Percentiles rank a stretch among this genome's conserved stretches.
phyloP scores from a whole-genome alignment of 2,329 filamentous ascomycete genomes.

The Botrytis aclada region DNA sequence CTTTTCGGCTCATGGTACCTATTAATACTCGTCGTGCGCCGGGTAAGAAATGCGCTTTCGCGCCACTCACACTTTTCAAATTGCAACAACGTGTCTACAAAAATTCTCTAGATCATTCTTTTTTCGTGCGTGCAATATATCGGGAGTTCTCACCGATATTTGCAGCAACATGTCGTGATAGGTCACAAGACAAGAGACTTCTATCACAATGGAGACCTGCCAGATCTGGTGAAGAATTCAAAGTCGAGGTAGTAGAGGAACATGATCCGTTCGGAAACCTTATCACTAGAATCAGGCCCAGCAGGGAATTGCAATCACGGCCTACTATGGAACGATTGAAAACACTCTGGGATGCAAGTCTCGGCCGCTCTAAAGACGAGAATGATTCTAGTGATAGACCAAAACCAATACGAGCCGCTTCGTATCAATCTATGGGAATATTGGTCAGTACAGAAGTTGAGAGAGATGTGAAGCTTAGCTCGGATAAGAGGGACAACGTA shows the following conservation, averaged over 20 bases:
- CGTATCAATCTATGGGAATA: constrained; percentile 14
- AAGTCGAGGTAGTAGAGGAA: constrained; percentile 11
- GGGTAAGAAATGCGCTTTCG: constrained; percentile 54
- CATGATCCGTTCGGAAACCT: constrained; percentile 14
- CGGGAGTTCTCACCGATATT: constrained; percentile 56
- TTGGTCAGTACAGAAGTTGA: constrained; percentile 16
- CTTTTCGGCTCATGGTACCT: constrained; percentile 60
- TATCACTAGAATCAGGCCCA: constrained; percentile 6
- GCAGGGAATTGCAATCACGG: background rate
- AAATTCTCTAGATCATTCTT: constrained; percentile 52
- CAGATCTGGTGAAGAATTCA: background rate
- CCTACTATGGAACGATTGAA: constrained; percentile 10
- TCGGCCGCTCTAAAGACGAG: background rate
- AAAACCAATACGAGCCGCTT: background rate
- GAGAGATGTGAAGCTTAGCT: constrained; percentile 11
- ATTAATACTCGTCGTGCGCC: constrained; percentile 54
- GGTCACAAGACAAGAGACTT: background rate
- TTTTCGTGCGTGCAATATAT: constrained; percentile 59
- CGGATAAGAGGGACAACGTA: background rate
- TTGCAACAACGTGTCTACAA: constrained; percentile 61
- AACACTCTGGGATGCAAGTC: constrained; percentile 5
- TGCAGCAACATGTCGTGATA: constrained; percentile 9
- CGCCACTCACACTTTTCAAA: constrained; percentile 63
- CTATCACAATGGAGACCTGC: constrained; percentile 4
- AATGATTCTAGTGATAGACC: background rate